Evolutionary conservation across 2,329 filamentous ascomycete species (phyloP).

Genomic region (Fusarium xyrophilum): DNA sequence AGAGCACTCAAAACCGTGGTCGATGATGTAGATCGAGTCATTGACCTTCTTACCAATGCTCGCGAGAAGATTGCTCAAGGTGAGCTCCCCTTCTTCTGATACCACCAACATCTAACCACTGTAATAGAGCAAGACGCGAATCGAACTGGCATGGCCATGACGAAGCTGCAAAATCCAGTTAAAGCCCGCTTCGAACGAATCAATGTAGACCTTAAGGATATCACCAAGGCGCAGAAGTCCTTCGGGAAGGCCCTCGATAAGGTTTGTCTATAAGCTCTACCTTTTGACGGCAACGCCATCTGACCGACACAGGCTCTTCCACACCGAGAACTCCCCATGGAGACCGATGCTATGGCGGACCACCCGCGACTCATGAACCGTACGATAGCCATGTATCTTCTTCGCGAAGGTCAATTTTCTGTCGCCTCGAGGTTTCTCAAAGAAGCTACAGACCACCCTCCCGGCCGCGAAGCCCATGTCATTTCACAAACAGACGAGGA

Average conservation of each 20-base stretch:
- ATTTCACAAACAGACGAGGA: conserved; percentile 42
- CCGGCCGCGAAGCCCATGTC: conserved; percentile 28
- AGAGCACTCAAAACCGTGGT: conserved; percentile 74
- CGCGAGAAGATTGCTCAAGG: conserved; percentile 76
- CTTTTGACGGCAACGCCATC: neutral
- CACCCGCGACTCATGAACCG: conserved; percentile 84
- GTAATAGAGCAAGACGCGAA: conserved; percentile 51
- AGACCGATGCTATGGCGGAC: conserved; percentile 79
- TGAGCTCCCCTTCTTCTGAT: conserved; percentile 43
- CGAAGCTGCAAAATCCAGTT: conserved; percentile 84
- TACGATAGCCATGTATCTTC: conserved; percentile 93
- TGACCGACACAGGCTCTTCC: conserved; percentile 48
- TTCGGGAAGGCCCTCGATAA: conserved; percentile 87
- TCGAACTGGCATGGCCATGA: conserved; percentile 75
- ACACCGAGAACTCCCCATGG: conserved; percentile 71
- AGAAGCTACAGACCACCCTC: conserved; percentile 63
- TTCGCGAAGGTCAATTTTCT: conserved; percentile 91
- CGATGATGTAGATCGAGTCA: conserved; percentile 81
- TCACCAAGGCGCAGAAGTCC: conserved; percentile 80
- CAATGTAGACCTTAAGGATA: conserved; percentile 80
- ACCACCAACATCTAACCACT: conserved; percentile 19
- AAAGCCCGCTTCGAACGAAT: conserved; percentile 82
- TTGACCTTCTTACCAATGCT: conserved; percentile 76
- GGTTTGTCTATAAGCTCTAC: conserved; percentile 53
- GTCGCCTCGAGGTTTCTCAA: conserved; percentile 85